A percentile compares a stretch with the other conserved stretches of the same genome.
phyloP scores from a whole-genome alignment of 352 stramenopile species.

The Globisporangium nunn region DNA sequence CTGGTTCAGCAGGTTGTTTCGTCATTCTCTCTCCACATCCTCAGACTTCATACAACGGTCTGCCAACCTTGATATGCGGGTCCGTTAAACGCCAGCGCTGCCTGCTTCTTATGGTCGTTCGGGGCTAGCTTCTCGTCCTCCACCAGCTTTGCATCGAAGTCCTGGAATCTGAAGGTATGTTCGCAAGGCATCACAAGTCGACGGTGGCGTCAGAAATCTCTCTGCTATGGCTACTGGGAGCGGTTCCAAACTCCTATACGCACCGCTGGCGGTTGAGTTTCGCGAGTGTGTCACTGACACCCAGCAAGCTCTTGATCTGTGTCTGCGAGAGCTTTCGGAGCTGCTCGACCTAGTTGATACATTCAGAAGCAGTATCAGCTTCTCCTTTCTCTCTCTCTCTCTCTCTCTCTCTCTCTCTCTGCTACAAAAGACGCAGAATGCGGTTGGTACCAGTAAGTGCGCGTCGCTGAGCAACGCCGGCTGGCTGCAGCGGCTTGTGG shows the following conservation, averaged over 20 bases:
- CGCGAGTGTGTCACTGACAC: slow-evolving; percentile 77
- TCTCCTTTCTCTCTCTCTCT: not conserved
- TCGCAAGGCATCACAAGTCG: not conserved
- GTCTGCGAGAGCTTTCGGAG: slow-evolving; percentile 52
- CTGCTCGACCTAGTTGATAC: slow-evolving; percentile 23
- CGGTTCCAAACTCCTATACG: not conserved
- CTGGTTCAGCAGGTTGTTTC: slow-evolving; percentile 3
- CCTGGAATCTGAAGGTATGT: slow-evolving; percentile 33
- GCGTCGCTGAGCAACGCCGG: slow-evolving; percentile 54
- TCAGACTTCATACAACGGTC: not conserved
- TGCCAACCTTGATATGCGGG: slow-evolving; percentile 59
- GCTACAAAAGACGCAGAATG: not conserved
- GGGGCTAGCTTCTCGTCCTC: slow-evolving; percentile 13
- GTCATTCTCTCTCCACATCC: not conserved
- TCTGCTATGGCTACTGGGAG: not conserved
- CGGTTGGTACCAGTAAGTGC: slow-evolving; percentile 29
- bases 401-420: no score
- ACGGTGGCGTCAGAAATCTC: not conserved
- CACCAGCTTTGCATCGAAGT: slow-evolving; percentile 34
- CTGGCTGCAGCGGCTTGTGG: slow-evolving; percentile 25
- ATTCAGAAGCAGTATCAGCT: not conserved
- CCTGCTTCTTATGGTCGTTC: slow-evolving; percentile 58
- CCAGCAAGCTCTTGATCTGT: slow-evolving; percentile 77
- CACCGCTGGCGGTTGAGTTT: slow-evolving; percentile 83
- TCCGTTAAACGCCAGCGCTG: slow-evolving; percentile 71